Evolutionary conservation across 2,329 filamentous ascomycete genomes (phyloP).

Genomic region (Pseudocercospora ulei): DNA sequence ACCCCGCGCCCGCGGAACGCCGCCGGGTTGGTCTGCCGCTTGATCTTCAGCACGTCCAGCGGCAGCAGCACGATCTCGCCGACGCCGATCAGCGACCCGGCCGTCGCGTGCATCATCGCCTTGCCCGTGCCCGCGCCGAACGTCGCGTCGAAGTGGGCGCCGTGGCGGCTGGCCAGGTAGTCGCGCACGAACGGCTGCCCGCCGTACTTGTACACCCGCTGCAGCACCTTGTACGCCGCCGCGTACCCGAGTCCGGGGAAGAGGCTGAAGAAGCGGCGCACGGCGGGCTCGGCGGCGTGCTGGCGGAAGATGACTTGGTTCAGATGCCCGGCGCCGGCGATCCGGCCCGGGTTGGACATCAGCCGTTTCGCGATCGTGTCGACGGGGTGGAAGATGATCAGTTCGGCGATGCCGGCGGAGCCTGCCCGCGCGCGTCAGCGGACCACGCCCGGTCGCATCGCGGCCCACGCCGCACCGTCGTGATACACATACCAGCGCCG

Average conservation of each 20-base stretch:
- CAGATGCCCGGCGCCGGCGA: constrained; percentile 53
- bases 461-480: too few species aligned
- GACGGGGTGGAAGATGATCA: constrained; percentile 88
- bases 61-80: constrained; percentile 93
- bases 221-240: constrained; percentile 93
- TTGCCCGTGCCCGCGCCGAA: constrained; percentile 98
- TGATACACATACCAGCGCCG: constrained; percentile 71
- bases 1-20: constrained; percentile 91
- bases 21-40: constrained; percentile 97
- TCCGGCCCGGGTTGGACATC: constrained; percentile 91
- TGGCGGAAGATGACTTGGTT: constrained; percentile 93
- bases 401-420: constrained; percentile 82
- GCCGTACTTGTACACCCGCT: constrained; percentile 97
- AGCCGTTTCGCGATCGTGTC: constrained; percentile 97
- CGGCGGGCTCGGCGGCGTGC: constrained; percentile 59
- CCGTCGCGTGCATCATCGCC: constrained; percentile 94
- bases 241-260: constrained; percentile 97
- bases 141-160: constrained; percentile 69
- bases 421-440: constrained; percentile 45
- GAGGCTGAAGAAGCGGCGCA: constrained; percentile 80
- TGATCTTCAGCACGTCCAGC: constrained; percentile 97
- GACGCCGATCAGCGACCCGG: constrained; percentile 89
- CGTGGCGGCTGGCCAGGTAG: constrained; percentile 71
- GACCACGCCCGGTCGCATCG: too few species aligned
- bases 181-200: constrained; percentile 92